These are phyloP conservation scores for Chytriomyces confervae DNA, from an alignment of 192 early-diverging fungal genomes.

Conservation along the genomic window DNA sequence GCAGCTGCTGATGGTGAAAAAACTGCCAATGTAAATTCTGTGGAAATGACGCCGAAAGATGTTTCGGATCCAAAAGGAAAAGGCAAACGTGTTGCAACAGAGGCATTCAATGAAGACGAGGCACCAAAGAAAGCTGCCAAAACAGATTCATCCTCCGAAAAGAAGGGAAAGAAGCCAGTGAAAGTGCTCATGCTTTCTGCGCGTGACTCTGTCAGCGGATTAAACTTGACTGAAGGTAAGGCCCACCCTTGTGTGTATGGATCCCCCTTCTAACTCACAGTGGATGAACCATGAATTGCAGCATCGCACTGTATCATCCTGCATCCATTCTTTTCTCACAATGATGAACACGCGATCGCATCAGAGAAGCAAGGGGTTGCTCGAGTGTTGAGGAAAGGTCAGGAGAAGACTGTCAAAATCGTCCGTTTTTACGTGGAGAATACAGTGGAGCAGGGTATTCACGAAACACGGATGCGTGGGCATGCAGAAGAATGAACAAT, in stretches of 20 bases:
- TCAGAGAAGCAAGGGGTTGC: constrained; percentile 30
- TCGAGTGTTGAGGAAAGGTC: constrained; percentile 20
- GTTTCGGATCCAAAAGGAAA: not conserved
- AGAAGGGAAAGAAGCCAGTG: constrained; percentile 19
- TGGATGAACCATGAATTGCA: not conserved
- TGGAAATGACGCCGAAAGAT: not conserved
- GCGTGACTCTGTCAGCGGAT: constrained; percentile 31
- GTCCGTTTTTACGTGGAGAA: constrained; percentile 13
- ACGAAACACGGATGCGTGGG: not conserved
- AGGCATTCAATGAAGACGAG: not conserved
- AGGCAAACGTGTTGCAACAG: not conserved
- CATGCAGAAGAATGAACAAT: no score
- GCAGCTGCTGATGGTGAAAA: no score
- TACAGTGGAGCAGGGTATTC: constrained; percentile 12
- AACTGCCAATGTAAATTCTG: not conserved
- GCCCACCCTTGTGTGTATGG: not conserved
- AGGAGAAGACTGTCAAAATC: constrained; percentile 19
- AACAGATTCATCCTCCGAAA: not conserved
- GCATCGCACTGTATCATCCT: constrained; percentile 11
- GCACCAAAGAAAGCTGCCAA: not conserved
- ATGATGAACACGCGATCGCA: constrained; percentile 22
- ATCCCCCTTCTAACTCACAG: not conserved
- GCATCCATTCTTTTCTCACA: constrained; percentile 20
- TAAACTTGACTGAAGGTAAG: constrained; percentile 39
- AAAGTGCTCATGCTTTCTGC: constrained; percentile 36